These are phyloP conservation scores for Myxozyma monticola DNA, from an alignment of 805 yeast genomes.

Conservation along the genomic window DNA sequence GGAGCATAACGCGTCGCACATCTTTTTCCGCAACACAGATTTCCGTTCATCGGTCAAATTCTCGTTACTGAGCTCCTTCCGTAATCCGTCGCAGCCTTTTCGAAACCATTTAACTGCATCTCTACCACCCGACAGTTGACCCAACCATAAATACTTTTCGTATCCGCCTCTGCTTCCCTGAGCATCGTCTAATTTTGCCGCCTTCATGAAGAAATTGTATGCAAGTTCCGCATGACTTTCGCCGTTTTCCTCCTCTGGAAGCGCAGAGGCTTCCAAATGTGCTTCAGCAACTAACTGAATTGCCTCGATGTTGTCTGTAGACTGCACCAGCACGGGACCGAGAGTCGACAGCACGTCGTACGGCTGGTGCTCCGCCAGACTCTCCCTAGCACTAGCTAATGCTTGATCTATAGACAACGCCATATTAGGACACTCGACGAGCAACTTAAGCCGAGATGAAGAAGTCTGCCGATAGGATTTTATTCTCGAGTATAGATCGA, in stretches of 20 bases:
- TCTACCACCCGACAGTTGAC: constrained; percentile 83
- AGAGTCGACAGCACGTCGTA: constrained; percentile 12
- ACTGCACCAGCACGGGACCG: neutral
- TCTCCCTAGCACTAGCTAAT: constrained; percentile 5
- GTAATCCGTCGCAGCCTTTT: constrained; percentile 60
- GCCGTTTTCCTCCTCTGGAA: constrained; percentile 6
- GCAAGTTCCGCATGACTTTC: constrained; percentile 66
- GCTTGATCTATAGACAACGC: constrained; percentile 2
- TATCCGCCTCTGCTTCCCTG: constrained; percentile 56
- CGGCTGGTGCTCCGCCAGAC: constrained; percentile 7
- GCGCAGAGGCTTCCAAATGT: constrained; percentile 68
- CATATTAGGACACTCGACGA: too few species aligned
- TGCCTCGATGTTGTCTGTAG: constrained; percentile 22
- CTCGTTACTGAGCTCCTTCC: constrained; percentile 41
- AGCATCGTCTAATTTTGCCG: constrained; percentile 17
- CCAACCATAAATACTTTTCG: constrained; percentile 85
- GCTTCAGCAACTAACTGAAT: constrained; percentile 63
- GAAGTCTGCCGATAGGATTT: too few species aligned
- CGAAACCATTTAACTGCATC: constrained; percentile 67
- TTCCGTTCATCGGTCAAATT: constrained; percentile 30
- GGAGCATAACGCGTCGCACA: constrained; percentile 77
- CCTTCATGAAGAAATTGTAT: constrained; percentile 51
- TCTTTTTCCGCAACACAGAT: constrained; percentile 51
- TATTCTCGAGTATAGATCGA: neutral
- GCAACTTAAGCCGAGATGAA: too few species aligned